Conservation (phyloP, 352 stramenopile genomes). For the Globisporangium barbulae region DNA sequence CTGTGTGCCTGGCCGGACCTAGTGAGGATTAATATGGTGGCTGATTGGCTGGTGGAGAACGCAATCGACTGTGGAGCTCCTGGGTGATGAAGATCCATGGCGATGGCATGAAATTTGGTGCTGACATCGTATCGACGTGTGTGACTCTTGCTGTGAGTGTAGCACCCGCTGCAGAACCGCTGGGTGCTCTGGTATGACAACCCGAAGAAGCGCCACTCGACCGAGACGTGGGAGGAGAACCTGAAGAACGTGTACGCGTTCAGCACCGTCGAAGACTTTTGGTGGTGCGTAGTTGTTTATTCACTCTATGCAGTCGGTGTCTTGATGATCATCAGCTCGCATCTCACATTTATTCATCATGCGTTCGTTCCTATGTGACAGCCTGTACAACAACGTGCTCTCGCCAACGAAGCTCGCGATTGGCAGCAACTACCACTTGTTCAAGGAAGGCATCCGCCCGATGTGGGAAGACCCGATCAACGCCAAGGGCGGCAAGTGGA, state of each 20-base stretch:
- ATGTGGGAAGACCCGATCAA: slow-evolving; percentile 98
- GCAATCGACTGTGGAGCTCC: background rate
- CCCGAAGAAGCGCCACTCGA: slow-evolving; percentile 87
- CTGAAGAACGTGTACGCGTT: slow-evolving; percentile 94
- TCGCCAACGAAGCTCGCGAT: slow-evolving; percentile 85
- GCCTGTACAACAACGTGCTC: slow-evolving; percentile 95
- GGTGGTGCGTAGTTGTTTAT: slow-evolving; percentile 62
- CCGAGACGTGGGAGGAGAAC: slow-evolving; percentile 87
- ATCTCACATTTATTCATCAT: background rate
- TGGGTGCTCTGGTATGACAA: slow-evolving; percentile 91
- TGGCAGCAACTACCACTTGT: slow-evolving; percentile 97
- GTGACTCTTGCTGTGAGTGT: slow-evolving; percentile 11
- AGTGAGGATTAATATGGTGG: background rate
- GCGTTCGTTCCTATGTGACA: slow-evolving; percentile 17
- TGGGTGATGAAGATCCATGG: background rate
- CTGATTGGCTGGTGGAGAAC: slow-evolving; percentile 9
- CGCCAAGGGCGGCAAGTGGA: slow-evolving; percentile 95
- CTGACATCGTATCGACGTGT: slow-evolving; percentile 17
- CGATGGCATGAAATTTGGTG: background rate
- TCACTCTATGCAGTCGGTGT: background rate
- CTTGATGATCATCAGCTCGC: background rate
- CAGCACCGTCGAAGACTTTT: slow-evolving; percentile 96
- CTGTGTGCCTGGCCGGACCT: background rate
- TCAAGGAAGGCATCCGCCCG: slow-evolving; percentile 94
- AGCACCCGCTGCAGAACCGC: slow-evolving; percentile 85